Base-by-base conservation (phyloP, 441 rosid genomes). In the Populus hybrid region DNA sequence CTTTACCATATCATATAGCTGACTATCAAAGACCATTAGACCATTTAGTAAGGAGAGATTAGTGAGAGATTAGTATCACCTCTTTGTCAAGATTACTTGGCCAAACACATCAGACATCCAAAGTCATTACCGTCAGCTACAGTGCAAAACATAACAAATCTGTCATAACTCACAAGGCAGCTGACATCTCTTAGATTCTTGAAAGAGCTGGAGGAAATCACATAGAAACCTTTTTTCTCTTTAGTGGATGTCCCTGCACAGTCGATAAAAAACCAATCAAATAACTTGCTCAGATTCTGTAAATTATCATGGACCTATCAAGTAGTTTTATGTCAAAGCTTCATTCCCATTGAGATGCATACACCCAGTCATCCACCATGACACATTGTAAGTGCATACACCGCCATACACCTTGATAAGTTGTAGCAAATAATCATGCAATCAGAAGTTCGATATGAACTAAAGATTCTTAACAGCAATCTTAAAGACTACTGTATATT, bases 181-280 rank as follows among this genome's bases (percentile, higher is more conserved):
- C 66, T 14, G 66, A 61, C 66, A 61, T 61, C 28, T 61, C 6
- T 9, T 9, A 74, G 75, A 75, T 72, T 78, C 75, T 69, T 12
- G 40, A 57, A 28, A 21, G 20, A 71, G 57, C 34, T 38, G 12
- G 46, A 26, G 34, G 59, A 63, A 46, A 67, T 75, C 76, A 10
- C 74, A 59, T n/a, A 26, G 61, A 9, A 34, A 4, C 34, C 34
- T 24, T 36, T 26, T 63, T 57, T 53, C 69, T 21, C 38, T 76
- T 57, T 66, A 23, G 28, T 30, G 32, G 3, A 61, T 57, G 66
- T 65, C 76, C 74, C 81, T 68, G 77, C 84, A 75, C 11, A 72
- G 36, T n/a, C 63, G 53, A 69, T 30, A 12, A 46, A 21, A 63
- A 36, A 67, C 38, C 63, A 38, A 77, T 40, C 78, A 76, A 16